These are phyloP conservation scores for Euphorbia tirucalli DNA, from an alignment of 345 rosid species.

Conservation along the genomic window DNA sequence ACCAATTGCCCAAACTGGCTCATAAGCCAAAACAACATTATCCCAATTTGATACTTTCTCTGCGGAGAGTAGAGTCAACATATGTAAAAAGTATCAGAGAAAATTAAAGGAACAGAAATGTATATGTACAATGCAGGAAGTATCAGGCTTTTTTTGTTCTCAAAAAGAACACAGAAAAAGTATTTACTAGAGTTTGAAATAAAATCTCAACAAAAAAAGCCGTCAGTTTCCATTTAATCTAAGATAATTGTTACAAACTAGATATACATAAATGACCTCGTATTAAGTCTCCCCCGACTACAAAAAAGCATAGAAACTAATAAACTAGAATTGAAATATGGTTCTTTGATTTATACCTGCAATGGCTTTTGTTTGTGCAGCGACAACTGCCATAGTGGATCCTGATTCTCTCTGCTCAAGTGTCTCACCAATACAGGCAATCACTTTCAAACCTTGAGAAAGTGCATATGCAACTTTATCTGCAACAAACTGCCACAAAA, in stretches of 20 bases:
- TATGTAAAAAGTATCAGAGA: not conserved
- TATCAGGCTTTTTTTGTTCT: too few species aligned
- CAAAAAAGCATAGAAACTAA: not conserved
- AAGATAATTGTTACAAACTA: not conserved
- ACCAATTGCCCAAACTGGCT: conserved; percentile 89
- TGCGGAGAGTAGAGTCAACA: conserved; percentile 27
- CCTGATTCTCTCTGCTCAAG: conserved; percentile 77
- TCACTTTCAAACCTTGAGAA: conserved; percentile 63
- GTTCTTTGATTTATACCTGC: conserved; percentile 41
- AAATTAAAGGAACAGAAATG: not conserved
- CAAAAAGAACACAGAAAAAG: too few species aligned
- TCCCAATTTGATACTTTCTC: conserved; percentile 53
- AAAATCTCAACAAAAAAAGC: not conserved
- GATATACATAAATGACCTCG: not conserved
- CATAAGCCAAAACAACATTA: conserved; percentile 65
- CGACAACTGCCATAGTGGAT: conserved; percentile 60
- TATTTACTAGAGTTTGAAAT: not conserved
- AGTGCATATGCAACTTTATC: conserved; percentile 65
- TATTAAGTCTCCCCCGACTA: not conserved
- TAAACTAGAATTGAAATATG: not conserved
- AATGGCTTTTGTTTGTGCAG: conserved; percentile 68
- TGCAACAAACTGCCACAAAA: conserved; percentile 55
- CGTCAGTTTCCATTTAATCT: not conserved
- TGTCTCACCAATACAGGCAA: conserved; percentile 74
- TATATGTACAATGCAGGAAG: not conserved